phyloP scores from a whole-genome alignment of 371 early-diverging fungal genomes.

The Thermomucor indicae-seudaticae region DNA sequence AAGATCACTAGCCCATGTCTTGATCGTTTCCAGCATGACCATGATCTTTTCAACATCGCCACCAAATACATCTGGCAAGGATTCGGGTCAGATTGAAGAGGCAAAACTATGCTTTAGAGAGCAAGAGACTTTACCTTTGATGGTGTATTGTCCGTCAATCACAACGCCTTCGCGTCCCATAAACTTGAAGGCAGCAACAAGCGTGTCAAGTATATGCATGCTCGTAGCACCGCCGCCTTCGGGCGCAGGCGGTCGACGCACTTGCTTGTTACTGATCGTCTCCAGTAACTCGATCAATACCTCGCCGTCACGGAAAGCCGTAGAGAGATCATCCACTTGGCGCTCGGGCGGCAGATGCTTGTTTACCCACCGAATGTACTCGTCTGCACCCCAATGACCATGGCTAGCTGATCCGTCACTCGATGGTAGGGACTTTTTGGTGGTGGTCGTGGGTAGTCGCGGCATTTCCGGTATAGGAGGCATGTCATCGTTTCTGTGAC shows the following conservation, averaged over 20 bases:
- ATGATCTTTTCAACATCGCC: slow-evolving; percentile 47
- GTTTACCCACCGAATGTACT: slow-evolving; percentile 57
- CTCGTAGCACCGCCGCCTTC: slow-evolving; percentile 26
- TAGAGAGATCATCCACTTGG: slow-evolving; percentile 35
- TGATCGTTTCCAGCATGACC: slow-evolving; percentile 41
- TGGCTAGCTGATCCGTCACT: neutral
- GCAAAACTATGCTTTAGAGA: no score
- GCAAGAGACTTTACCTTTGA: slow-evolving; percentile 10
- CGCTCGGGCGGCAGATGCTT: slow-evolving; percentile 35
- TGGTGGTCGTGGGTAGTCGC: no score
- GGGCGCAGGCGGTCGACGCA: slow-evolving; percentile 31
- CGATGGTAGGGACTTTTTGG: no score
- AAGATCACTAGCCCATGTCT: slow-evolving; percentile 24
- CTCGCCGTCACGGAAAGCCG: slow-evolving; percentile 52
- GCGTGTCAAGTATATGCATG: slow-evolving; percentile 52
- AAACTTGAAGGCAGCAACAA: slow-evolving; percentile 61
- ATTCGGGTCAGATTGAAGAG: neutral
- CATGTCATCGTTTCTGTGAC: neutral
- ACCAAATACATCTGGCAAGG: slow-evolving; percentile 38
- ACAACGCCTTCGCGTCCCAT: slow-evolving; percentile 57
- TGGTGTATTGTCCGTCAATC: slow-evolving; percentile 51
- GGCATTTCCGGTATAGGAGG: no score
- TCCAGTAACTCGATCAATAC: slow-evolving; percentile 50
- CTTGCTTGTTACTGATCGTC: slow-evolving; percentile 42
- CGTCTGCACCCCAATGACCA: neutral